Conservation (phyloP, 2,329 filamentous ascomycete genomes). For the Lasiodiplodia sp. region DNA sequence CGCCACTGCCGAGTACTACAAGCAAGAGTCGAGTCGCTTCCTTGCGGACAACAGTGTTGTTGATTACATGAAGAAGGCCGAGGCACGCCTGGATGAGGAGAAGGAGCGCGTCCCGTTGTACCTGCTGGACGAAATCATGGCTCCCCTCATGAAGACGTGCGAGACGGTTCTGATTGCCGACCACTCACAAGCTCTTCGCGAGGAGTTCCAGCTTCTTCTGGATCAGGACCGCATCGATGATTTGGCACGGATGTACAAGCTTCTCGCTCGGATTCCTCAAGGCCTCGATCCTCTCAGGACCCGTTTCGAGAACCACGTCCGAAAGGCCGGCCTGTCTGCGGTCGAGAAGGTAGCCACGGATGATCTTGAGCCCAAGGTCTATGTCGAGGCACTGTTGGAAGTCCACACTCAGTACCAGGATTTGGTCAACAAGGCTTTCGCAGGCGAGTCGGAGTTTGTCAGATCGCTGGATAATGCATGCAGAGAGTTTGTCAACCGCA, state of each 20-base stretch:
- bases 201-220: slow-evolving; percentile 93
- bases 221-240: slow-evolving; percentile 96
- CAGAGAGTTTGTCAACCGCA: slow-evolving; percentile 96
- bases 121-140: slow-evolving; percentile 86
- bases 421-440: slow-evolving; percentile 90
- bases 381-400: slow-evolving; percentile 92
- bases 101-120: slow-evolving; percentile 93
- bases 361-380: slow-evolving; percentile 92
- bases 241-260: slow-evolving; percentile 93
- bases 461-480: slow-evolving; percentile 96
- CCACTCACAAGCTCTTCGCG: slow-evolving; percentile 83
- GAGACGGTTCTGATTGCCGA: slow-evolving; percentile 89
- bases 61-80: slow-evolving; percentile 99
- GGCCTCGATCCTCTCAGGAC: slow-evolving; percentile 87
- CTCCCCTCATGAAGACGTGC: slow-evolving; percentile 83
- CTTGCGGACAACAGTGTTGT: slow-evolving; percentile 96
- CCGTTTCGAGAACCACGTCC: slow-evolving; percentile 90
- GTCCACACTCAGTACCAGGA: slow-evolving; percentile 93
- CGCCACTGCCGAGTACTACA: slow-evolving; percentile 85
- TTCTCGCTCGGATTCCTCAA: slow-evolving; percentile 87
- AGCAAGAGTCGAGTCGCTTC: slow-evolving; percentile 91
- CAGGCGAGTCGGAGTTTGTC: slow-evolving; percentile 95
- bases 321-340: slow-evolving; percentile 85
- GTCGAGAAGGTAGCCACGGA: slow-evolving; percentile 91
- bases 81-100: slow-evolving; percentile 86